These are phyloP conservation scores for Stromatinia cepivora DNA, from an alignment of 2,329 filamentous ascomycete species.

Conservation along the genomic window DNA sequence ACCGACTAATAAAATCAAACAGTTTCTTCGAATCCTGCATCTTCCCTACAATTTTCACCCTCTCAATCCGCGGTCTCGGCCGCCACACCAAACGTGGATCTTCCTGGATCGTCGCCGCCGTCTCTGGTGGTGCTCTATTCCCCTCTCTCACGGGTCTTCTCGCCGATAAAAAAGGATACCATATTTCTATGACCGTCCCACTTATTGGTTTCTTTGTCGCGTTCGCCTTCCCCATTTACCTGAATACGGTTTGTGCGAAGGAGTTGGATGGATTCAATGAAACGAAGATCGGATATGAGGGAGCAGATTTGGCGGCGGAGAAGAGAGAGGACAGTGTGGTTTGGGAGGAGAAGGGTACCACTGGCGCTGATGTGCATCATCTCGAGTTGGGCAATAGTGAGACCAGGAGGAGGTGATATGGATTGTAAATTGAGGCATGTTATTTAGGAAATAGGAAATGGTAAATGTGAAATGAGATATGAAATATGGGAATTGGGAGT, in stretches of 20 bases:
- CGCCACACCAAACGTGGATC: conserved; percentile 76
- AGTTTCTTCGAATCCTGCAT: conserved; percentile 72
- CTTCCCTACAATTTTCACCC: conserved; percentile 79
- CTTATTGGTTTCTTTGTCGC: conserved; percentile 41
- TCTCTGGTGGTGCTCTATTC: conserved; percentile 36
- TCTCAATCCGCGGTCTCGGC: conserved; percentile 77
- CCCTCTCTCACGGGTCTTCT: conserved; percentile 30
- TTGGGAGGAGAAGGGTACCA: conserved; percentile 19
- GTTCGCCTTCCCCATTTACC: conserved; percentile 42
- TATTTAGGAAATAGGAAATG: background rate
- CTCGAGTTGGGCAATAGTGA: background rate
- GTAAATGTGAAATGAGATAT: too few relatives aligned
- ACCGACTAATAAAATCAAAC: background rate
- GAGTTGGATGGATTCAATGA: conserved; percentile 43
- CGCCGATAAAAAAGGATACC: conserved; percentile 21
- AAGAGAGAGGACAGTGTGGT: background rate
- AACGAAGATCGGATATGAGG: conserved; percentile 42
- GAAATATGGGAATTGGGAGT: too few relatives aligned
- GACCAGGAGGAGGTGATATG: background rate
- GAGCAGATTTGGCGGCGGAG: conserved; percentile 18
- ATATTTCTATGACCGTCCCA: conserved; percentile 40
- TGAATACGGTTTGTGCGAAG: conserved; percentile 40
- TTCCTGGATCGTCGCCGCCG: conserved; percentile 64
- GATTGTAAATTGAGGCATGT: background rate
- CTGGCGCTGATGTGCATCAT: background rate